phyloP scores from a whole-genome alignment of 352 stramenopile species.

The Achlya hypogyna region DNA sequence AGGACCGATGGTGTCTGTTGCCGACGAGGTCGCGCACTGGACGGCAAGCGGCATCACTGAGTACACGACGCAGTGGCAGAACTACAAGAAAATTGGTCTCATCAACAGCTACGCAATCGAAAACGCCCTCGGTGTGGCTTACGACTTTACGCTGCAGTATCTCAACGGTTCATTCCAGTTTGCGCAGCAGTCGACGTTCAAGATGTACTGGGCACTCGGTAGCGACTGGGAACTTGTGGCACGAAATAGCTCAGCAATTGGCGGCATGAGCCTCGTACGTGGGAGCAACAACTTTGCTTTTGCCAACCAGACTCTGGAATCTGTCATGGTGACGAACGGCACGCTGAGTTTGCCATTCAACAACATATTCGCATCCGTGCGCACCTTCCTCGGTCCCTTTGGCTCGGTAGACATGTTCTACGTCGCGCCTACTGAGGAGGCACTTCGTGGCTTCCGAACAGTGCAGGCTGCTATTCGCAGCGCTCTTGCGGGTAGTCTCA shows the following conservation, averaged over 20 bases:
- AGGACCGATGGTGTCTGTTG: background rate
- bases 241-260: background rate
- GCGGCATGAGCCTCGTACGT: background rate
- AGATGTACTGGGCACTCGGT: conserved; percentile 8
- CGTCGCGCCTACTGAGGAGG: background rate
- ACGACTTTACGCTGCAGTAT: conserved; percentile 3
- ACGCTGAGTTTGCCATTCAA: background rate
- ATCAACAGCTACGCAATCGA: background rate
- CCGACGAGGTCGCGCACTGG: background rate
- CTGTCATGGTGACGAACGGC: background rate
- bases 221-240: background rate
- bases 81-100: conserved; percentile 10
- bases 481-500: background rate
- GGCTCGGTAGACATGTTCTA: conserved; percentile 4
- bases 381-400: background rate
- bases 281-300: background rate
- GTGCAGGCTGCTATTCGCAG: background rate
- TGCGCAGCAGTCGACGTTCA: background rate
- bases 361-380: background rate
- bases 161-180: background rate
- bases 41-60: background rate
- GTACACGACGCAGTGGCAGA: conserved; percentile 13
- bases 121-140: background rate
- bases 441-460: background rate
- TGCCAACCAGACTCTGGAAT: background rate